A percentile compares a stretch with the other conserved stretches of the same genome.
Evolutionary conservation across 208 protist genomes (phyloP).

Genomic region (Leishmania tropica): DNA sequence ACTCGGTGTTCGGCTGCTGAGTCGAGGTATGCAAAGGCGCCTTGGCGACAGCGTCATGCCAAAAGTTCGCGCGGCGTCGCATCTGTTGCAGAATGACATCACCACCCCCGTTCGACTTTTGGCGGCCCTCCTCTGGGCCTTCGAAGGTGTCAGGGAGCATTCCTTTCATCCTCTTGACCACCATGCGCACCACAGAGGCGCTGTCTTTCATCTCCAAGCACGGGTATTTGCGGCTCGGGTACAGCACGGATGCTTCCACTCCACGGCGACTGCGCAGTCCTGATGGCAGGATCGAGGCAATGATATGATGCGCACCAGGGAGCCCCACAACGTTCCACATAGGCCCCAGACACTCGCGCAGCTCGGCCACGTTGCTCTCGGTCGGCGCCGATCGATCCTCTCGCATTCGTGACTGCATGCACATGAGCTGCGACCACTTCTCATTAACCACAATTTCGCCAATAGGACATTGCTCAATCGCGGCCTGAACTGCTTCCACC

Average conservation of each 20-base stretch:
- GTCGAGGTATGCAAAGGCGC: conserved; percentile 7
- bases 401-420: conserved; percentile 40
- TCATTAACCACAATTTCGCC: conserved; percentile 86
- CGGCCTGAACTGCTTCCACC: conserved; percentile 49
- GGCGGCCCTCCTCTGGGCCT: conserved; percentile 17
- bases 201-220: conserved; percentile 38
- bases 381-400: conserved; percentile 10
- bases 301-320: conserved; percentile 37
- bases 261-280: conserved; percentile 64
- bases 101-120: conserved; percentile 15
- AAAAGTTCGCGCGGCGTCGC: conserved; percentile 18
- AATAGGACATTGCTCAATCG: conserved; percentile 51
- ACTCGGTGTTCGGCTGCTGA: conserved; percentile 24
- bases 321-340: conserved; percentile 60
- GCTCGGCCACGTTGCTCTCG: conserved; percentile 7
- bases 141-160: conserved; percentile 37
- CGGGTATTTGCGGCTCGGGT: conserved; percentile 63
- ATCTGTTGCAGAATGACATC: conserved; percentile 32
- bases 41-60: conserved; percentile 18
- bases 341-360: conserved; percentile 42
- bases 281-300: conserved; percentile 64
- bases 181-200: conserved; percentile 17
- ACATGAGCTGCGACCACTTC: conserved; percentile 52
- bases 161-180: conserved; percentile 58
- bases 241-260: conserved; percentile 46